Percentiles rank a stretch among this genome's conserved stretches.
phyloP scores from a whole-genome alignment of 495 filamentous ascomycete genomes.

The Xylaria telfairii region DNA sequence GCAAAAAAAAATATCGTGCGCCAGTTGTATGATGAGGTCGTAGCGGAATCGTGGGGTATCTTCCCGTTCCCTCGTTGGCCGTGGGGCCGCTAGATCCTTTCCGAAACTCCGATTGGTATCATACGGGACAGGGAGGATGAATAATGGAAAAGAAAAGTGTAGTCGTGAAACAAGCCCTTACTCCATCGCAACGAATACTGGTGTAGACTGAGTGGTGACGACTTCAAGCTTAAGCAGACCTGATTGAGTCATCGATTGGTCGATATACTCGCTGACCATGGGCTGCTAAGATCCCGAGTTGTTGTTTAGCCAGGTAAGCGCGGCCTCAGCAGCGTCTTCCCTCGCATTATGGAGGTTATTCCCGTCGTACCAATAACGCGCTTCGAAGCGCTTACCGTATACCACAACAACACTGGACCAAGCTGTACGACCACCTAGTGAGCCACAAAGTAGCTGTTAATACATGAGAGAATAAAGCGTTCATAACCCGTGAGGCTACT shows the following conservation, averaged over 20 bases:
- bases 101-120: slow-evolving; percentile 43
- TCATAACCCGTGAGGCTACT: not conserved
- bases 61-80: slow-evolving; percentile 35
- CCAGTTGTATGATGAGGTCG: slow-evolving; percentile 24
- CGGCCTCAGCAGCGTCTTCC: slow-evolving; percentile 86
- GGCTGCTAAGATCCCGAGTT: slow-evolving; percentile 28
- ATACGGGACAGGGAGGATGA: slow-evolving; percentile 38
- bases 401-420: slow-evolving; percentile 81
- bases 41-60: slow-evolving; percentile 19
- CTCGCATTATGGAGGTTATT: slow-evolving; percentile 84
- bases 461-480: slow-evolving; percentile 10
- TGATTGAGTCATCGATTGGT: not conserved
- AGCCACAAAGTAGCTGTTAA: slow-evolving; percentile 17
- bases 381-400: slow-evolving; percentile 59
- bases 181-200: slow-evolving; percentile 15
- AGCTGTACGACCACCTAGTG: slow-evolving; percentile 82
- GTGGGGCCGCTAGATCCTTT: slow-evolving; percentile 41
- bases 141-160: not conserved
- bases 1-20: slow-evolving; percentile 26
- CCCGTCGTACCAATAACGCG: slow-evolving; percentile 92
- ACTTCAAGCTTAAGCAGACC: not conserved
- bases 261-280: slow-evolving; percentile 28
- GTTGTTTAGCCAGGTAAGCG: slow-evolving; percentile 58
- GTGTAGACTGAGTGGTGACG: slow-evolving; percentile 9
- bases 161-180: slow-evolving; percentile 21